Conservation (phyloP, 1,284 basidiomycete species). For the Blastosporella zonata region DNA sequence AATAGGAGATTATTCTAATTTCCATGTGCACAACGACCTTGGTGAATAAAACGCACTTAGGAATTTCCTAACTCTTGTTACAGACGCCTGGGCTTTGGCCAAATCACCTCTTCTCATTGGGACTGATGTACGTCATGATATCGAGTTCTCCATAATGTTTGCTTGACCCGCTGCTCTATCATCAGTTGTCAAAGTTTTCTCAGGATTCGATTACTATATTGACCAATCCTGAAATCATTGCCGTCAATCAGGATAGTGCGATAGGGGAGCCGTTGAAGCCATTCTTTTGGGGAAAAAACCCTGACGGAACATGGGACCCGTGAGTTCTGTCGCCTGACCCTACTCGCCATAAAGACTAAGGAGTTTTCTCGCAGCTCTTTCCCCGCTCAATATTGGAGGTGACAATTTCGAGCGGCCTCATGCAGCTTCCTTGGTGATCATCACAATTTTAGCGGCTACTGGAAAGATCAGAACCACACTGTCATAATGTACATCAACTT, state of each 20-base stretch:
- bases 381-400: constrained; percentile 29
- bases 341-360: background rate
- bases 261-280: constrained; percentile 27
- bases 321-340: constrained; percentile 11
- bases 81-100: constrained; percentile 24
- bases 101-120: constrained; percentile 25
- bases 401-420: background rate
- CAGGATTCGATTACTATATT: constrained; percentile 23
- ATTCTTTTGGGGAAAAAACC: constrained; percentile 30
- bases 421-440: background rate
- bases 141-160: background rate
- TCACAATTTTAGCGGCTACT: constrained; percentile 19
- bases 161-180: background rate
- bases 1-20: constrained; percentile 24
- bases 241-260: constrained; percentile 24
- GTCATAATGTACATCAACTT: constrained; percentile 29
- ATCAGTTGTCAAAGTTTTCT: constrained; percentile 22
- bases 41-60: constrained; percentile 16
- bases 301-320: constrained; percentile 28
- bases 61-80: constrained; percentile 25
- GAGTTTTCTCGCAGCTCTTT: constrained; percentile 16
- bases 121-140: constrained; percentile 21
- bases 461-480: constrained; percentile 24
- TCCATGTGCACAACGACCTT: constrained; percentile 25
- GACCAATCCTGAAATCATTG: constrained; percentile 25